Percentiles rank a stretch among this genome's conserved stretches.
Conservation (phyloP, 768 basidiomycete genomes). For the Mycena latifolia region DNA sequence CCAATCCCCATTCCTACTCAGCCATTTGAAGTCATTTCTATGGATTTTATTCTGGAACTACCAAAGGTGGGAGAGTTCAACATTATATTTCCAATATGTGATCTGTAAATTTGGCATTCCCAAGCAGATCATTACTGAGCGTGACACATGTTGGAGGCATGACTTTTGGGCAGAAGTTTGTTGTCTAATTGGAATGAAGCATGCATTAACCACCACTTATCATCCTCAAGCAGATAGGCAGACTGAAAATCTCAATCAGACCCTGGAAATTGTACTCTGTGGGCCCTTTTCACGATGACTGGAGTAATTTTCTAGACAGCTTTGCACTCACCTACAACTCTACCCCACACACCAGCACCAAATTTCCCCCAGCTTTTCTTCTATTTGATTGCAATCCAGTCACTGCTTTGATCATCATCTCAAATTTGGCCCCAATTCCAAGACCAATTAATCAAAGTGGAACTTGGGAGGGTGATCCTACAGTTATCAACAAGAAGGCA, state of each 20-base stretch:
- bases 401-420: constrained; percentile 15
- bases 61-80: constrained; percentile 45
- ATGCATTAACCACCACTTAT: constrained; percentile 41
- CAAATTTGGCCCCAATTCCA: background rate
- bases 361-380: constrained; percentile 43
- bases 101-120: constrained; percentile 2
- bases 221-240: constrained; percentile 52
- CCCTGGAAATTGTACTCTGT: constrained; percentile 44
- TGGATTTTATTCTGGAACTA: constrained; percentile 53
- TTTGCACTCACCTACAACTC: constrained; percentile 48
- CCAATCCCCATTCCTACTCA: constrained; percentile 48
- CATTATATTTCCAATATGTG: background rate
- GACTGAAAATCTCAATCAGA: constrained; percentile 49
- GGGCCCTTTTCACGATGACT: constrained; percentile 15
- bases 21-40: constrained; percentile 47
- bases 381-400: constrained; percentile 42
- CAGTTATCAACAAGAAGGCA: too few relatives aligned
- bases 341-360: constrained; percentile 42
- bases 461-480: constrained; percentile 5
- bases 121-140: constrained; percentile 44
- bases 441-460: background rate
- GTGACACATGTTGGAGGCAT: constrained; percentile 41
- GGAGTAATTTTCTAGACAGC: constrained; percentile 29
- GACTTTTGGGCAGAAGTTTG: constrained; percentile 45
- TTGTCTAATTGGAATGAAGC: constrained; percentile 40